A percentile compares a stretch with the other conserved stretches of the same genome.
Conservation (phyloP, 192 early-diverging fungal species). For the Umbelopsis vinacea region DNA sequence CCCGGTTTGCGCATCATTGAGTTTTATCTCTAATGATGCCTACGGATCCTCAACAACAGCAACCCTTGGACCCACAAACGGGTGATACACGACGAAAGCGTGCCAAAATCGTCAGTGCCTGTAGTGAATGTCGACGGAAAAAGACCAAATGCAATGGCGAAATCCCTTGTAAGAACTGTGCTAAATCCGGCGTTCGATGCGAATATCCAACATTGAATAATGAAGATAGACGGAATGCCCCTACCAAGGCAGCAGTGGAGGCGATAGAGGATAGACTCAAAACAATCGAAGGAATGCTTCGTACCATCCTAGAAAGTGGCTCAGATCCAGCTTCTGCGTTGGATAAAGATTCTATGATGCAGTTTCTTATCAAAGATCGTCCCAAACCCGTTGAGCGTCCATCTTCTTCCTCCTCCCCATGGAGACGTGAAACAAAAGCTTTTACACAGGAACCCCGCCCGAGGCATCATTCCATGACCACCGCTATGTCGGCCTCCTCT, state of each 20-base stretch:
- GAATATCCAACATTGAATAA: conserved; percentile 35
- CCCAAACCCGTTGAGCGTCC: neutral
- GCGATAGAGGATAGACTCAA: conserved; percentile 44
- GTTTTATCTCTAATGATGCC: conserved; percentile 15
- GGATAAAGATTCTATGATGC: conserved; percentile 21
- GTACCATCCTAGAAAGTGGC: conserved; percentile 33
- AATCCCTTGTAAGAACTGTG: conserved; percentile 39
- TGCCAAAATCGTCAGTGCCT: conserved; percentile 45
- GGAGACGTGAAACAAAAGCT: neutral
- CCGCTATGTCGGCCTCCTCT: neutral
- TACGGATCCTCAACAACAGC: conserved; percentile 22
- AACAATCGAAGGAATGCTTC: conserved; percentile 46
- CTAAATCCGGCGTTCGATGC: conserved; percentile 34
- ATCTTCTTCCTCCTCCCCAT: neutral
- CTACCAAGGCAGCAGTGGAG: conserved; percentile 33
- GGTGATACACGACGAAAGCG: conserved; percentile 40
- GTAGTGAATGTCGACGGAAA: conserved; percentile 41
- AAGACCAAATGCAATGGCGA: conserved; percentile 46
- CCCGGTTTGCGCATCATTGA: conserved; percentile 19
- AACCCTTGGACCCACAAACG: conserved; percentile 24
- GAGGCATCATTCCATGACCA: conserved; percentile 11
- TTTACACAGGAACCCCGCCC: neutral
- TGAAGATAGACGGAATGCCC: conserved; percentile 34
- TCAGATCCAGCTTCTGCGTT: neutral
- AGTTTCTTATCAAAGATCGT: conserved; percentile 8